These are phyloP conservation scores for Keqinozyma sinolaborantium DNA, from an alignment of 1,139 yeast species.

Conservation along the genomic window DNA sequence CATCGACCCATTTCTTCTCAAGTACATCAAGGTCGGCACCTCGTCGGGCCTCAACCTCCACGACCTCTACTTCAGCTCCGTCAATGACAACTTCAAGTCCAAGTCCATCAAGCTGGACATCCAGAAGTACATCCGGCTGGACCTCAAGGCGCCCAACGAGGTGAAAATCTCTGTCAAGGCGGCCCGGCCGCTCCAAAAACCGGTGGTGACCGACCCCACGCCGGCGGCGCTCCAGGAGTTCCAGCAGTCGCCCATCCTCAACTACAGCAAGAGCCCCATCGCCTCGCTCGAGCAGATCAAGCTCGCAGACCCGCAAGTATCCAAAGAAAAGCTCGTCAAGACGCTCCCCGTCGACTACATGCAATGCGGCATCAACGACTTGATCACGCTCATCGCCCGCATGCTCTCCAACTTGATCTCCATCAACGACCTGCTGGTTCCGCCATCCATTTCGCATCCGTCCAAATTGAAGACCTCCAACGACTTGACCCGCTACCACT, in stretches of 20 bases:
- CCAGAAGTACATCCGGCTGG: neutral
- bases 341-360: conserved; percentile 51
- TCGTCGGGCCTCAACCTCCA: neutral
- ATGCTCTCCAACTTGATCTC: conserved; percentile 73
- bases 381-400: conserved; percentile 68
- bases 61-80: neutral
- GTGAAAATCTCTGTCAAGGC: neutral
- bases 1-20: conserved; percentile 10
- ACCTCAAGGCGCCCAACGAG: neutral
- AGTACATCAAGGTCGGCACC: conserved; percentile 8
- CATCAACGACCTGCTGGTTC: conserved; percentile 60
- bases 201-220: neutral
- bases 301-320: conserved; percentile 1
- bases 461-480: conserved; percentile 10
- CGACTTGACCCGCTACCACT: conserved; percentile 80
- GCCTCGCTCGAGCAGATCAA: conserved; percentile 1
- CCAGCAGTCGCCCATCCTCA: neutral
- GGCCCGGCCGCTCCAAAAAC: neutral
- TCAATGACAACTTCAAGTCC: neutral
- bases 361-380: conserved; percentile 65
- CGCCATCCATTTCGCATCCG: conserved; percentile 20
- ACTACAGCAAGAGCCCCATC: neutral
- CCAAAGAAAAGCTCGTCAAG: conserved; percentile 3
- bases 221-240: neutral
- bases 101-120: neutral